Percentiles rank a stretch among this genome's conserved stretches.
Evolutionary conservation across 371 early-diverging fungal genomes (phyloP).

Genomic region (Mortierella sp.): DNA sequence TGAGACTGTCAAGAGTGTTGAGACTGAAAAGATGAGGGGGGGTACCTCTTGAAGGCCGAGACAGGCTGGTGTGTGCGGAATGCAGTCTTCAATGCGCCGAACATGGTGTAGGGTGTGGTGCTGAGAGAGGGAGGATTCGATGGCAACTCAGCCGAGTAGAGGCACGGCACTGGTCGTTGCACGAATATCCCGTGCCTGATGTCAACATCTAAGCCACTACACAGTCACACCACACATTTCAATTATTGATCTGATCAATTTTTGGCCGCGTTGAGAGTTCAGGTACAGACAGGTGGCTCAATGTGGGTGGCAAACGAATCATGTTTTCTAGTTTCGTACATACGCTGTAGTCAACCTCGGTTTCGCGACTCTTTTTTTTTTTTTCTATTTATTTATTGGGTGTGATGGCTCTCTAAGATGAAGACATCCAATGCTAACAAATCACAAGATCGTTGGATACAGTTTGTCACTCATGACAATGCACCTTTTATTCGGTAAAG

Average conservation of each 20-base stretch:
- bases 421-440: background rate
- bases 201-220: slow-evolving; percentile 14
- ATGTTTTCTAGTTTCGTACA: too few species aligned
- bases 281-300: too few species aligned
- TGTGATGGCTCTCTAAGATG: too few species aligned
- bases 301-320: too few species aligned
- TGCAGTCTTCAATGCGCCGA: slow-evolving; percentile 36
- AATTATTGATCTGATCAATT: too few species aligned
- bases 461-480: background rate
- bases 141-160: background rate
- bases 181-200: background rate
- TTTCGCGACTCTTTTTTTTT: too few species aligned
- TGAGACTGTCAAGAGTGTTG: background rate
- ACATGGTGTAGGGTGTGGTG: slow-evolving; percentile 24
- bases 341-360: too few species aligned
- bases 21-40: background rate
- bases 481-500: background rate
- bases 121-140: slow-evolving; percentile 4
- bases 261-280: too few species aligned
- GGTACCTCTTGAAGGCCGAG: slow-evolving; percentile 48
- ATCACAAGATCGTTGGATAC: background rate
- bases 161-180: background rate
- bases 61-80: slow-evolving; percentile 43
- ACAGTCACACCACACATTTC: background rate
- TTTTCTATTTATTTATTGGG: too few species aligned